phyloP scores from a whole-genome alignment of 345 rosid species.

The Cochlearia excelsa region DNA sequence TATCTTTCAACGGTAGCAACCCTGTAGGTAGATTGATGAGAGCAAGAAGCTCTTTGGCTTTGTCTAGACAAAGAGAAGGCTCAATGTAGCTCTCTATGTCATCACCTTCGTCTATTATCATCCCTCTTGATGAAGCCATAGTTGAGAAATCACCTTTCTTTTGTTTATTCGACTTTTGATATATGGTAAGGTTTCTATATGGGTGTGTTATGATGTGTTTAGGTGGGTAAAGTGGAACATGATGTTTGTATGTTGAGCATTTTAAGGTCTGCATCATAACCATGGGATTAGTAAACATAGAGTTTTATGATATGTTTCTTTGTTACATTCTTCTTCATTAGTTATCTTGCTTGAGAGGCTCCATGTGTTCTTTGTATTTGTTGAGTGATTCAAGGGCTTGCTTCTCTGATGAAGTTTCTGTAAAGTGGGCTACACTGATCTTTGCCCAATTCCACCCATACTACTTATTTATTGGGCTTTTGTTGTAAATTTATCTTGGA shows the following conservation, averaged over 20 bases:
- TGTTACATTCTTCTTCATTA: not conserved
- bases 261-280: conserved; percentile 23
- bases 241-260: conserved; percentile 22
- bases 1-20: conserved; percentile 51
- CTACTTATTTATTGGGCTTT: not conserved
- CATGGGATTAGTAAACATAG: not conserved
- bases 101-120: conserved; percentile 34
- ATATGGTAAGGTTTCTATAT: conserved; percentile 12
- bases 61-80: conserved; percentile 46
- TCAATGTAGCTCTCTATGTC: conserved; percentile 49
- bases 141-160: not conserved
- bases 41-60: conserved; percentile 43
- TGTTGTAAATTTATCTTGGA: not conserved
- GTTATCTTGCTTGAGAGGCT: conserved; percentile 1
- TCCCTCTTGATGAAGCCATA: conserved; percentile 33
- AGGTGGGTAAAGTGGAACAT: conserved; percentile 20
- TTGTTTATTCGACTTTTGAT: not conserved
- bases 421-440: not conserved
- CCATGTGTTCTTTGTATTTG: not conserved
- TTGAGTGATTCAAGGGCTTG: not conserved
- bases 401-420: not conserved
- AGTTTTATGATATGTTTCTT: not conserved
- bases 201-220: not conserved
- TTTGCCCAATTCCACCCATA: not conserved
- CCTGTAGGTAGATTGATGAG: conserved; percentile 52